phyloP scores from a whole-genome alignment of 306 rosid species.

The Casuarina equisetifolia region DNA sequence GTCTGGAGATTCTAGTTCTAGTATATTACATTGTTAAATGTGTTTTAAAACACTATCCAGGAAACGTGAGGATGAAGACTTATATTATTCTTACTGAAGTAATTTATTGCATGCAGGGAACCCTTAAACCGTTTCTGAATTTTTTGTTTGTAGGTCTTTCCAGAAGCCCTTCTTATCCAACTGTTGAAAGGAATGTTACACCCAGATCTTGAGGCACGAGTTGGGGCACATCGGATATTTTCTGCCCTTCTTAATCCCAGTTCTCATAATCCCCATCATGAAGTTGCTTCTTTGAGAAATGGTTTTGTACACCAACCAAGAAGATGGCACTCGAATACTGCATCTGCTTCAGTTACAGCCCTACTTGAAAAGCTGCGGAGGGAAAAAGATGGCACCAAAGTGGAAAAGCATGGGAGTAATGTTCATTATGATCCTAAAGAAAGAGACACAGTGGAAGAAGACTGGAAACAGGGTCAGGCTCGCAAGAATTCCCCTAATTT shows the following conservation, averaged over 20 bases:
- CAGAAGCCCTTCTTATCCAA: conserved; percentile 87
- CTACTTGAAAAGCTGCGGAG: conserved; percentile 89
- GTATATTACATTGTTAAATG: conserved; percentile 1
- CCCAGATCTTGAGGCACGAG: conserved; percentile 73
- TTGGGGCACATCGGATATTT: conserved; percentile 93
- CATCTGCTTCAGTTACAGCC: conserved; percentile 79
- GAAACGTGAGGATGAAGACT: neutral
- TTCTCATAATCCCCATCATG: conserved; percentile 52
- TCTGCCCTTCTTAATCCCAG: conserved; percentile 75
- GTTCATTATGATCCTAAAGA: conserved; percentile 51
- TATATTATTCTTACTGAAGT: conserved; percentile 11
- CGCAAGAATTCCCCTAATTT: conserved; percentile 67
- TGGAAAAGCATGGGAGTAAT: conserved; percentile 42
- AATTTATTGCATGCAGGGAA: neutral
- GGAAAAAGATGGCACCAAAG: conserved; percentile 55
- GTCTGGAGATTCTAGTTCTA: neutral
- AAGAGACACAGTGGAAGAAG: conserved; percentile 50
- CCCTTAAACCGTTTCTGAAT: conserved; percentile 3
- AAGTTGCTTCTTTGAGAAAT: conserved; percentile 48
- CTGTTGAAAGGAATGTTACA: conserved; percentile 88
- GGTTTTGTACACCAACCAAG: conserved; percentile 58
- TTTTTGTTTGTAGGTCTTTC: conserved; percentile 64
- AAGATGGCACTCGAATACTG: conserved; percentile 58
- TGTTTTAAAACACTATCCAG: neutral
- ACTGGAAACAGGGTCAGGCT: conserved; percentile 61